phyloP scores from a whole-genome alignment of 176 grass and related monocot genomes.

The Cenchrus americanus region DNA sequence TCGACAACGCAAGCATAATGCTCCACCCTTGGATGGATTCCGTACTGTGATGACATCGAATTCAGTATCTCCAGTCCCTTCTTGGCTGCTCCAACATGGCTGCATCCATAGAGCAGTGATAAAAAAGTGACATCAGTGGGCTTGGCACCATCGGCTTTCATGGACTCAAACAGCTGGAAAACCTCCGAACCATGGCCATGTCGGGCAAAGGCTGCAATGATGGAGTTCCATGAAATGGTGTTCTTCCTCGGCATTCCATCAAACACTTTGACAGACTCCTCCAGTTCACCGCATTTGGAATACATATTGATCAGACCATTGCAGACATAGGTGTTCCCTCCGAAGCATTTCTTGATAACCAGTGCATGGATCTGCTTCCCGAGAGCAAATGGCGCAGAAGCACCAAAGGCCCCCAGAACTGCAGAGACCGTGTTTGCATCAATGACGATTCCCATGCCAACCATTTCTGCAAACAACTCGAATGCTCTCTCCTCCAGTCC shows the following conservation, averaged over 20 bases:
- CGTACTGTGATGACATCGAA: conserved; percentile 58
- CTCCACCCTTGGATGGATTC: conserved; percentile 67
- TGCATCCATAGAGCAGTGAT: conserved; percentile 78
- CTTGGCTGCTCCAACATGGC: conserved; percentile 73
- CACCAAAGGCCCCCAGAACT: conserved; percentile 78
- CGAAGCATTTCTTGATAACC: conserved; percentile 59
- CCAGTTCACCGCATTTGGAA: conserved; percentile 77
- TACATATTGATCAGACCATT: conserved; percentile 98
- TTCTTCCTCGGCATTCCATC: conserved; percentile 49
- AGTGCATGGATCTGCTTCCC: conserved; percentile 87
- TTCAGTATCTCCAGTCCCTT: conserved; percentile 72
- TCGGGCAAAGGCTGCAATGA: conserved; percentile 73
- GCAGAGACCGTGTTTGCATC: conserved; percentile 76
- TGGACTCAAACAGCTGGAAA: conserved; percentile 68
- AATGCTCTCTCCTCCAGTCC: conserved; percentile 69
- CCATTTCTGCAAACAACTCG: conserved; percentile 62
- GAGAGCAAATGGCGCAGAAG: conserved; percentile 63
- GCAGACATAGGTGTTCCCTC: conserved; percentile 65
- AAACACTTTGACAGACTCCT: conserved; percentile 66
- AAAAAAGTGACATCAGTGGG: conserved; percentile 86
- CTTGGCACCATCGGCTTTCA: conserved; percentile 60
- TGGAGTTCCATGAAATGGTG: conserved; percentile 83
- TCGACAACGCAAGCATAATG: conserved; percentile 89
- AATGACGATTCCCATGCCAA: conserved; percentile 39
- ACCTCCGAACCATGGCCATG: conserved; percentile 69